Evolutionary conservation across 179 eudicot genomes (phyloP), one percentile per base, ranked within the genome.

Genomic region (Amaranthus tricolor): DNA sequence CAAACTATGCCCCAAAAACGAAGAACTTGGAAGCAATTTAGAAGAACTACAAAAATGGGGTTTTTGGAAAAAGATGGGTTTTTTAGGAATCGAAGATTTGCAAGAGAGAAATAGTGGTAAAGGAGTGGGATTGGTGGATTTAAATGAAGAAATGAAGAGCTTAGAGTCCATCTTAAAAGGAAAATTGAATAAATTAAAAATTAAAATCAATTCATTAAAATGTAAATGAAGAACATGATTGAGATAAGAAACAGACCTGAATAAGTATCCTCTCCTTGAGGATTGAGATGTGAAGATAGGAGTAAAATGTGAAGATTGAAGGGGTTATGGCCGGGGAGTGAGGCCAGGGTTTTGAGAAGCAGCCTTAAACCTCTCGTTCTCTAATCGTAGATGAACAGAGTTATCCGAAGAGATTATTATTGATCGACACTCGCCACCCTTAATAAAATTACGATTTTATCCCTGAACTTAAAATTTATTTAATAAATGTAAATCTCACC

Each of bases 151-250:
- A 19, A 79, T n/a, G 45, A 83, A 83, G 49, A 89, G 44, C 20
- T 79, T 89, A 57, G 87, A 68, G 40, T 88, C 98, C 98, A 93
- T 93, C 3, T 6, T 14, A 15, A 68, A 57, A 81, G 62, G 17
- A 49, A 24, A 31, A 21, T n/a, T 68, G 43, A 54, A 55, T 19
- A 6, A 58, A 70, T 19, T 19, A 78, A 72, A 11, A 64, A 31
- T 67, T 71, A 62, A 7, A 72, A 50, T 68, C 21, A 73, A 51
- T 52, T 43, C 40, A 62, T 49, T 44, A 16, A 52, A 69, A 9
- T 0, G n/a, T 9, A 6, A 59, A 11, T 17, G 5, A n/a, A 15
- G 6, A 1, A 70, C 1, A 20, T 43, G 24, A 43, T 24, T 66
- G n/a, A 62, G 74, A 77, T 76, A 73, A 73, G 80, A 72, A 53